phyloP scores from a whole-genome alignment of 2,329 filamentous ascomycete genomes.

The Chaetomiaceae sp. region DNA sequence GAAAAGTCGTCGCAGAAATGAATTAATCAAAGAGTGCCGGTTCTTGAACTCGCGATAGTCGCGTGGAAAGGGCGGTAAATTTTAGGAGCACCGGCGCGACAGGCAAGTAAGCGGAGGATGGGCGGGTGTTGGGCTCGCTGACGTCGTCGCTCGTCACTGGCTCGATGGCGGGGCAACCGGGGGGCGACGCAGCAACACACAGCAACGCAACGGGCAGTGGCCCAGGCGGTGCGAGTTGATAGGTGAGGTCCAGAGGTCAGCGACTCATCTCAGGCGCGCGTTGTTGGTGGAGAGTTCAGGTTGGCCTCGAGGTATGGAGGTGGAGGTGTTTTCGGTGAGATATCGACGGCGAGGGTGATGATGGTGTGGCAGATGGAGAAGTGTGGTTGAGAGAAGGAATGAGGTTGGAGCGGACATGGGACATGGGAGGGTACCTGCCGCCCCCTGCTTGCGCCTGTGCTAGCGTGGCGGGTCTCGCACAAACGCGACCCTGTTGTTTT shows the following conservation, averaged over 20 bases:
- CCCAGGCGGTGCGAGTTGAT: background rate
- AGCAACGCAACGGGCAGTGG: constrained; percentile 10
- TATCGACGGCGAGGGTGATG: constrained; percentile 4
- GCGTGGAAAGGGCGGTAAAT: background rate
- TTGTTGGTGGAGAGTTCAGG: background rate
- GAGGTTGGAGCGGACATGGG: constrained; percentile 13
- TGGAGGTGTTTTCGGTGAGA: background rate
- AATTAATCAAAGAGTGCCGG: background rate
- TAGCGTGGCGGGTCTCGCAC: background rate
- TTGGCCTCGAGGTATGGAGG: background rate
- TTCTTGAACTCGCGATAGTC: background rate
- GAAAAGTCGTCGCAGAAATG: too few species aligned
- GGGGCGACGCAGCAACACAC: too few species aligned
- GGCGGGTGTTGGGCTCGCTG: constrained; percentile 5
- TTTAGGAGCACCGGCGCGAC: constrained; percentile 3
- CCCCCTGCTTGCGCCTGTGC: constrained; percentile 1
- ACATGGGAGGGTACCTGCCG: constrained; percentile 4
- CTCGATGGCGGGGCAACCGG: constrained; percentile 20
- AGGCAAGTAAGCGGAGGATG: background rate
- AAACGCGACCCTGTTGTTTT: constrained; percentile 2
- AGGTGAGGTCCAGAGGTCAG: background rate
- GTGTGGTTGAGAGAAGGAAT: constrained; percentile 11
- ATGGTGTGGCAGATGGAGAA: constrained; percentile 11
- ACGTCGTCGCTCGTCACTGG: background rate
- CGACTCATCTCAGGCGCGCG: constrained; percentile 10